Evolutionary conservation across 768 basidiomycete species (phyloP).

Genomic region (Dendrothele bispora): DNA sequence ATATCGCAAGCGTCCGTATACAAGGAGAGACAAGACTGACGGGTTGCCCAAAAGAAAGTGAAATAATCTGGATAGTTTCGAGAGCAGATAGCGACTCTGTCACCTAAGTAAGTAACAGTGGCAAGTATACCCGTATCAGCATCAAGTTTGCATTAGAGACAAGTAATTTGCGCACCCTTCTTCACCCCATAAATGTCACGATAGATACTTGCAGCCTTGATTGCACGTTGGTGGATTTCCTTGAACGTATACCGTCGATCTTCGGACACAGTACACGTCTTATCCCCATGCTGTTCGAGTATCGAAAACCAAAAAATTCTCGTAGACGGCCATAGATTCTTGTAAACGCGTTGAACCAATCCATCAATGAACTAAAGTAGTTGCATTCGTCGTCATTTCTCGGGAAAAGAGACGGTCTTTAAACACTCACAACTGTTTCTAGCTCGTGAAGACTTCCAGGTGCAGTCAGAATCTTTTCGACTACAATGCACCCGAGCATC

Average conservation of each 20-base stretch:
- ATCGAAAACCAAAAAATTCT: slow-evolving; percentile 48
- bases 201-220: slow-evolving; percentile 37
- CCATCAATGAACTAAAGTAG: slow-evolving; percentile 38
- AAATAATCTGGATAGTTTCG: slow-evolving; percentile 50
- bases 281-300: slow-evolving; percentile 32
- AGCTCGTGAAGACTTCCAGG: slow-evolving; percentile 3
- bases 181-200: slow-evolving; percentile 42
- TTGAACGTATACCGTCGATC: slow-evolving; percentile 42
- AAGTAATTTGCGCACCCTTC: slow-evolving; percentile 36
- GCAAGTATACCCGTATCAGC: too few species aligned
- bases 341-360: slow-evolving; percentile 47
- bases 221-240: slow-evolving; percentile 35
- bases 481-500: too few species aligned
- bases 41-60: slow-evolving; percentile 49
- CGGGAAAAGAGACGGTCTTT: neutral
- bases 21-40: slow-evolving; percentile 22
- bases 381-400: slow-evolving; percentile 4
- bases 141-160: neutral
- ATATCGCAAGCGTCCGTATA: too few species aligned
- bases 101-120: slow-evolving; percentile 22
- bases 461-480: neutral
- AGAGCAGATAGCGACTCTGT: slow-evolving; percentile 46
- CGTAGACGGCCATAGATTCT: slow-evolving; percentile 48
- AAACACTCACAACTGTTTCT: neutral
- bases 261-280: slow-evolving; percentile 52